These are phyloP conservation scores for Patellaria atrata DNA, from an alignment of 495 filamentous ascomycete species.

Conservation along the genomic window DNA sequence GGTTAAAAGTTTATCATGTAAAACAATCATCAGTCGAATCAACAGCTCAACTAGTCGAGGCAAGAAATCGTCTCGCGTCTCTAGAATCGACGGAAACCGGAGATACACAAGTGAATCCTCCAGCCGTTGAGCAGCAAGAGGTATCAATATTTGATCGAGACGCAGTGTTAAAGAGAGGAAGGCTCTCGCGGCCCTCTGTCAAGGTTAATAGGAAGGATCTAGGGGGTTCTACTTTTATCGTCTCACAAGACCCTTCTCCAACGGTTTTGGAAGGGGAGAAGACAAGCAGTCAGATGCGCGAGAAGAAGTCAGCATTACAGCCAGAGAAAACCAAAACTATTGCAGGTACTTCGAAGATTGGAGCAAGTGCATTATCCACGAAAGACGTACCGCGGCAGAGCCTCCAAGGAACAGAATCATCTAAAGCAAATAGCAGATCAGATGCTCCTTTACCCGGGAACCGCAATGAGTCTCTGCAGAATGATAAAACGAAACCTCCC, in stretches of 20 bases:
- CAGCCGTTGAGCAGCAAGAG: neutral
- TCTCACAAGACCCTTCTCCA: slow-evolving; percentile 9
- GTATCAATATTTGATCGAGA: no score
- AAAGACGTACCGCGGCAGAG: neutral
- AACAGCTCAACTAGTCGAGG: neutral
- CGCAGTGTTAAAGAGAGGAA: slow-evolving; percentile 2
- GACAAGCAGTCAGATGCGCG: slow-evolving; percentile 14
- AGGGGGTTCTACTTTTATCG: no score
- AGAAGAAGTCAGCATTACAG: slow-evolving; percentile 1
- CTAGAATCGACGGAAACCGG: neutral
- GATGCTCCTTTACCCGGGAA: neutral
- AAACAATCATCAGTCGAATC: slow-evolving; percentile 1
- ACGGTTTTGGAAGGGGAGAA: slow-evolving; percentile 14
- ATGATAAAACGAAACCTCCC: slow-evolving; percentile 3
- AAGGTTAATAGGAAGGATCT: slow-evolving; percentile 2
- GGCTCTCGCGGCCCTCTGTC: slow-evolving; percentile 1
- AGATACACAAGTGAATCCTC: neutral
- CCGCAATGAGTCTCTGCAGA: slow-evolving; percentile 1
- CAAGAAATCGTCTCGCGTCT: neutral
- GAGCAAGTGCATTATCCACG: slow-evolving; percentile 1
- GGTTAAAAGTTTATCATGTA: slow-evolving; percentile 9
- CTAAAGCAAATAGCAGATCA: slow-evolving; percentile 2
- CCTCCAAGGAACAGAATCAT: neutral
- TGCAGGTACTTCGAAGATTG: neutral
- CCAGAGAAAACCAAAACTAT: slow-evolving; percentile 3